phyloP scores from a whole-genome alignment of 768 basidiomycete species.

The Trametes meyenii region DNA sequence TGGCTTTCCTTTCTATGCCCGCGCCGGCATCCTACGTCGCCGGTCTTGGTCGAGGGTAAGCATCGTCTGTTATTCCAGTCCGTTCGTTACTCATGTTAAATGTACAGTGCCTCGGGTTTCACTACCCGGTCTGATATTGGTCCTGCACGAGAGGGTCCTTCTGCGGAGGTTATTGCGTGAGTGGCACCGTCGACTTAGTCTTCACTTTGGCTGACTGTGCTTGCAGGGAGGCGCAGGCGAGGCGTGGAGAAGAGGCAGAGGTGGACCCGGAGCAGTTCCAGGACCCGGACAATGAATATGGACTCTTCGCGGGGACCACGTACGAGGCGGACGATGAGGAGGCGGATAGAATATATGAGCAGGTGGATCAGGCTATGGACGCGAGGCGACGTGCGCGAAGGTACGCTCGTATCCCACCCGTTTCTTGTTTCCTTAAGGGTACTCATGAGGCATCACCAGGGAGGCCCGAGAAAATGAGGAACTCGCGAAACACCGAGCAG shows the following conservation, averaged over 20 bases:
- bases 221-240: conserved; percentile 82
- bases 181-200: conserved; percentile 29
- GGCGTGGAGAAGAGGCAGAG: conserved; percentile 85
- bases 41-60: conserved; percentile 95
- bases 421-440: conserved; percentile 28
- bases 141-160: conserved; percentile 93
- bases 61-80: conserved; percentile 13
- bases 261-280: conserved; percentile 90
- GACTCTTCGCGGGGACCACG: conserved; percentile 92
- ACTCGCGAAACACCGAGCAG: conserved; percentile 75
- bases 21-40: conserved; percentile 98
- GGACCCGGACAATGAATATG: conserved; percentile 97
- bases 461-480: conserved; percentile 79
- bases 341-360: conserved; percentile 92
- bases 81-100: conserved; percentile 11
- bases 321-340: conserved; percentile 99
- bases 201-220: conserved; percentile 6
- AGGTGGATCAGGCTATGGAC: conserved; percentile 92
- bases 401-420: conserved; percentile 44
- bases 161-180: conserved; percentile 83
- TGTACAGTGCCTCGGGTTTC: conserved; percentile 86
- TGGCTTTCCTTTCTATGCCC: conserved; percentile 88
- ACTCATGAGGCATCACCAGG: conserved; percentile 40
- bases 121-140: conserved; percentile 99
- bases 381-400: conserved; percentile 75